Base-by-base conservation (phyloP, 2,329 filamentous ascomycete species). In the Stachybotrys elegans region DNA sequence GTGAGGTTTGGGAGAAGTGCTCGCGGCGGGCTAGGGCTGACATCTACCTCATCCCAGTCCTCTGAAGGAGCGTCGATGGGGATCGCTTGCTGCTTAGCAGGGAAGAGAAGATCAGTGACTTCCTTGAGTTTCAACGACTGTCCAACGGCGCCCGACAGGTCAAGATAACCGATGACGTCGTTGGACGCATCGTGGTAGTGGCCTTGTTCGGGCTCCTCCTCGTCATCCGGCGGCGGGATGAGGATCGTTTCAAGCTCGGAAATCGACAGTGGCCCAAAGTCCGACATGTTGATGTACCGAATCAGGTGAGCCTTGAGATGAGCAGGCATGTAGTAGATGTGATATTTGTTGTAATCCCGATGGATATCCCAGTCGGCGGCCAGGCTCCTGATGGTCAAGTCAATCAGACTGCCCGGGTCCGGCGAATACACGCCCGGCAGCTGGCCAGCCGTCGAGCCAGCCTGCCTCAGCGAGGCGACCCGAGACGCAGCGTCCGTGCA, bases 1-100 rank as follows among this genome's bases (percentile, higher is more conserved):
- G 79, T 82, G 12, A 84, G 65, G 47, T 75, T 75, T 9, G 79
- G 78, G 32, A 83, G 60, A 16, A 81, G 58, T 11, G 59, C 56
- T 22, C 57, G 63, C 2, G 66, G 62, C 21, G 61, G 57, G 31
- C 53, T 56, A 2, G 58, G 53, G 14, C 57, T 55, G 4, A 48
- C 48, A 14, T 67, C 65, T 21, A 62, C 61, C 2, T 62, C 57
- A 36, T 81, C 78, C 78, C 78, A 81, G 0, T 75, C 77, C 3
- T 81, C 77, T 40, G 72, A 66, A 6, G 67, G 59, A 42, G 63
- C 57, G 12, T 57, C 51, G 11, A 47, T 48, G 6, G 44, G 38
- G 20, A 40, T n/a, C 5, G 40, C 41, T 19, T 57, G 46, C 5
- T 50, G 49, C 23, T 43, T 52, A 9, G 56, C 34, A n/a, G 69